These are phyloP conservation scores for Psilocybe cubensis DNA, from an alignment of 768 basidiomycete species.

Conservation along the genomic window DNA sequence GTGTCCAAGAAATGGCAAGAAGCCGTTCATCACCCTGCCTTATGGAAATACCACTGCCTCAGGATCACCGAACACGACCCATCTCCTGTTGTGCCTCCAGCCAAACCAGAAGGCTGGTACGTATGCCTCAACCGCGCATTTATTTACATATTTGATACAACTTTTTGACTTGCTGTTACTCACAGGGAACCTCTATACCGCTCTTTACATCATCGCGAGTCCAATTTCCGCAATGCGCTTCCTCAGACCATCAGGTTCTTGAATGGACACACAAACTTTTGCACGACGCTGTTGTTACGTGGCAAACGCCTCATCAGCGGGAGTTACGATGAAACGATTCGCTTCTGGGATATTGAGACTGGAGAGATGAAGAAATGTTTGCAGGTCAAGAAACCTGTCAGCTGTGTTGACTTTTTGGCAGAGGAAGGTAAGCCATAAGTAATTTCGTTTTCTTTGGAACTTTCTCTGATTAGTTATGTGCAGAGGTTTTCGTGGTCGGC, in stretches of 20 bases:
- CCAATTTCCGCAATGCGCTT: slow-evolving; percentile 76
- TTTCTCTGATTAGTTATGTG: neutral
- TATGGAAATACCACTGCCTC: slow-evolving; percentile 81
- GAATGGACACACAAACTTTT: slow-evolving; percentile 85
- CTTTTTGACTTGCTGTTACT: neutral
- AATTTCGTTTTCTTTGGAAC: neutral
- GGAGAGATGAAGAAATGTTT: slow-evolving; percentile 73
- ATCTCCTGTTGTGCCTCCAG: slow-evolving; percentile 61
- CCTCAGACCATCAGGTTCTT: slow-evolving; percentile 82
- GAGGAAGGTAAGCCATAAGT: slow-evolving; percentile 61
- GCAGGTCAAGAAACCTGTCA: slow-evolving; percentile 87
- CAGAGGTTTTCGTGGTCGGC: slow-evolving; percentile 90
- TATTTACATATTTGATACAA: neutral
- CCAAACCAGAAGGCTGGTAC: slow-evolving; percentile 73
- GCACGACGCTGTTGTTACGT: slow-evolving; percentile 68
- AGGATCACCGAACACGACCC: slow-evolving; percentile 77
- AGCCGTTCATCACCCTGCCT: slow-evolving; percentile 60
- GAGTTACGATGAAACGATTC: slow-evolving; percentile 89
- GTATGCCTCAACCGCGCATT: slow-evolving; percentile 21
- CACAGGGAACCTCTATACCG: slow-evolving; percentile 67
- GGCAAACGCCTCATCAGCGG: slow-evolving; percentile 87
- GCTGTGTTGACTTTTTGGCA: slow-evolving; percentile 84
- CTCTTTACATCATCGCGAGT: slow-evolving; percentile 82
- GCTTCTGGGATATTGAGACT: slow-evolving; percentile 85
- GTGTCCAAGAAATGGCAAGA: slow-evolving; percentile 50